These are phyloP conservation scores for Lactarius akahatsu DNA, from an alignment of 768 basidiomycete genomes.

Conservation along the genomic window DNA sequence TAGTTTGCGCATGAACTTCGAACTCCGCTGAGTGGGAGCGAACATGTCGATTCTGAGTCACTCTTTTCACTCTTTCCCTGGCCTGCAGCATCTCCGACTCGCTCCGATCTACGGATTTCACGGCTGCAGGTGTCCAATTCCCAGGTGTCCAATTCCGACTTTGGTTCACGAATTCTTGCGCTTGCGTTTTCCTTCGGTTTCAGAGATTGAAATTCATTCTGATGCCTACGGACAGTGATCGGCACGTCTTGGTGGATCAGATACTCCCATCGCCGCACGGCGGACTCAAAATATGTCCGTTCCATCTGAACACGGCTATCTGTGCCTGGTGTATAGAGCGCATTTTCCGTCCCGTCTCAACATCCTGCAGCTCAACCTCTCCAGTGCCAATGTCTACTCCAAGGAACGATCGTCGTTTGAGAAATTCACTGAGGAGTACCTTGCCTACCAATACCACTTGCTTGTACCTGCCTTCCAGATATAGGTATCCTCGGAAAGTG, in stretches of 20 bases:
- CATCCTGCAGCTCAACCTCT: conserved; percentile 92
- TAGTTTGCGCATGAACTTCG: no score
- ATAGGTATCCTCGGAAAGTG: conserved; percentile 81
- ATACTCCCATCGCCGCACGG: conserved; percentile 94
- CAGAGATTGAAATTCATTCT: no score
- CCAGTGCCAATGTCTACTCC: conserved; percentile 79
- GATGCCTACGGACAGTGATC: conserved; percentile 36
- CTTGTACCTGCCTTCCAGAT: conserved; percentile 94
- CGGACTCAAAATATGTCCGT: conserved; percentile 78
- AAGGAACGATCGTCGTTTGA: conserved; percentile 77
- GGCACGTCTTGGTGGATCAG: conserved; percentile 91
- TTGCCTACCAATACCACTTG: conserved; percentile 73
- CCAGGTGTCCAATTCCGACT: no score
- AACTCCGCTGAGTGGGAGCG: no score
- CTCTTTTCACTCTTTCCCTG: no score
- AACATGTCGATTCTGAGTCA: no score
- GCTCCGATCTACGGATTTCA: no score
- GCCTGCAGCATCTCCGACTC: no score
- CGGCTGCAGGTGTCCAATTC: no score
- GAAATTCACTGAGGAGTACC: conserved; percentile 72
- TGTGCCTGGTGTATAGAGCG: conserved; percentile 90
- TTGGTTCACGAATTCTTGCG: no score
- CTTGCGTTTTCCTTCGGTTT: no score
- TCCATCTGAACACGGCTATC: conserved; percentile 84
- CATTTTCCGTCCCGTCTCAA: conserved; percentile 71